Base-by-base conservation (phyloP, 768 basidiomycete genomes). In the Boletus patriciae region DNA sequence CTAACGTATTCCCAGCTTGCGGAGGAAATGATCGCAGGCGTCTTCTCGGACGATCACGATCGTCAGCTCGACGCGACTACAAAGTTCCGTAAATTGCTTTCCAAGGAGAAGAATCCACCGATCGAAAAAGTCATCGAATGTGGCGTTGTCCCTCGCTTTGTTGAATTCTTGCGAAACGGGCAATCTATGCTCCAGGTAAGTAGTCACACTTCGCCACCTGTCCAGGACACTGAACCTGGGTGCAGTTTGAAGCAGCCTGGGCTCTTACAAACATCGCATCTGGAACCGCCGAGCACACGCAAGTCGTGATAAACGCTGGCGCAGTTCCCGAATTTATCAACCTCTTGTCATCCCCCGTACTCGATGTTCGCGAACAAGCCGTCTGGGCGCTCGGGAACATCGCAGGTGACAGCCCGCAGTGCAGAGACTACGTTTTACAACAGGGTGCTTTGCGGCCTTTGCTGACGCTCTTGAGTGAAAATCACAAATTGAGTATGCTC, bases 331-430 rank as follows among this genome's bases (percentile, higher is more conserved):
- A 95, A 74, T 99, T 99, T 71, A 98, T 99, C 78, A 92, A 92
- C 64, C 85, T 99, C 46, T 79, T 98, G 41, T 94, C 92, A 10
- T 97, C 95, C n/a, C 79, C 86, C 42, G 94, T 97, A 37, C 81
- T 94, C 57, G 97, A 99, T 75, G 97, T 99, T 59, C 88, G 96
- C 58, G 97, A 99, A 76, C 97, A 99, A 76, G 97, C 97, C 25
- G 97, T 99, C 25, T 99, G 96, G 97, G 97, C 97, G 21, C 82
- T 99, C 58, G 97, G 97, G 55, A 99, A 99, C 77, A 98, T 99
- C 62, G 97, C 97, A 51, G 97, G 97, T 58, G 97, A 99, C 74
- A 96, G 94, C 62, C 97, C 97, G 21, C 86, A 90, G 70, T 99
- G 97, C 82, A 79, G 97, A 67, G 97, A 99, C 71, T 95, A 94